Percentiles rank a stretch among this genome's conserved stretches.
These are phyloP conservation scores for Trametes cubensis DNA, from an alignment of 768 basidiomycete species.

Conservation along the genomic window DNA sequence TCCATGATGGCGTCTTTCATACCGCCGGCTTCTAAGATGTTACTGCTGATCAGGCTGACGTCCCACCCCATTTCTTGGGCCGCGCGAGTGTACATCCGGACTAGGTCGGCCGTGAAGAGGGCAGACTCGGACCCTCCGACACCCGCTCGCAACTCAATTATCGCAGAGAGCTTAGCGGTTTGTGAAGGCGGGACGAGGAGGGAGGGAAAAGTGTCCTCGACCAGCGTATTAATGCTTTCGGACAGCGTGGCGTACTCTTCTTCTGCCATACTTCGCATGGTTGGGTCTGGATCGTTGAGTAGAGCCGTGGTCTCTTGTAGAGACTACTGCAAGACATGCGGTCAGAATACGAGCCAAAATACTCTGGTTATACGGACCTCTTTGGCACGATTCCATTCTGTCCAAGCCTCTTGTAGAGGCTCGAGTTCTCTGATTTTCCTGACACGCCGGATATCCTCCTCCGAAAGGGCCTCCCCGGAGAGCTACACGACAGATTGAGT, in stretches of 20 bases:
- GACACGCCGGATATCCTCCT: conserved; percentile 57
- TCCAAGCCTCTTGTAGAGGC: conserved; percentile 69
- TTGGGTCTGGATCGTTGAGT: conserved; percentile 71
- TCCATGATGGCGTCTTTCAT: conserved; percentile 80
- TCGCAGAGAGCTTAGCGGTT: conserved; percentile 68
- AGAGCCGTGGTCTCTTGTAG: conserved; percentile 63
- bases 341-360: background rate
- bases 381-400: conserved; percentile 55
- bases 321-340: conserved; percentile 51
- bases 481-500: conserved; percentile 39
- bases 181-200: conserved; percentile 74
- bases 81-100: conserved; percentile 80
- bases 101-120: conserved; percentile 75
- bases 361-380: conserved; percentile 47
- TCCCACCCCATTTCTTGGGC: conserved; percentile 63
- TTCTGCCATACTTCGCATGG: conserved; percentile 71
- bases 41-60: conserved; percentile 58
- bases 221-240: conserved; percentile 32
- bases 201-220: conserved; percentile 57
- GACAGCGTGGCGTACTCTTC: conserved; percentile 63
- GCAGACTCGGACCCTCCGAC: conserved; percentile 90
- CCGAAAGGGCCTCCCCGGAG: conserved; percentile 52
- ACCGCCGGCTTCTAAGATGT: conserved; percentile 62
- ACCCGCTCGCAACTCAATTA: conserved; percentile 90
- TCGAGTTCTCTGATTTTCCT: conserved; percentile 72